Evolutionary conservation across 2,329 filamentous ascomycete genomes (phyloP).

Genomic region (Bipolaris bicolor): DNA sequence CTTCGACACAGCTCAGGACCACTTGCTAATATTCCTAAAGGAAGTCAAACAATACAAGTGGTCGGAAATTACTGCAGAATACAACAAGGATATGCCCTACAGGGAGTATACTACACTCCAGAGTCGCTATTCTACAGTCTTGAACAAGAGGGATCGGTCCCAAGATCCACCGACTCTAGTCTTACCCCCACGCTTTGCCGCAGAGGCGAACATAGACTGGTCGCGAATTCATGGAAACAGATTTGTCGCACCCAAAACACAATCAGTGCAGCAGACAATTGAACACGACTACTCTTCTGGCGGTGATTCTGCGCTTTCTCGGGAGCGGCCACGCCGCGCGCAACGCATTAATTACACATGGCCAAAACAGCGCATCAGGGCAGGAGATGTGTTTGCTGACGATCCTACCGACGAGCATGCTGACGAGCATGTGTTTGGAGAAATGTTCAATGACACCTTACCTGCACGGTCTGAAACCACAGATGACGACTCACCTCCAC

Average conservation of each 20-base stretch:
- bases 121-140: conserved; percentile 33
- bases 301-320: conserved; percentile 21
- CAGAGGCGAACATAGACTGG: conserved; percentile 36
- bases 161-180: conserved; percentile 30
- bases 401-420: conserved; percentile 9
- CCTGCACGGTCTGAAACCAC: conserved; percentile 19
- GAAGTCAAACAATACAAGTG: conserved; percentile 49
- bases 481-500: conserved; percentile 16
- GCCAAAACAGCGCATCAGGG: conserved; percentile 22
- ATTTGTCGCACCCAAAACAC: neutral
- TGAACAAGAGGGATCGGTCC: conserved; percentile 36
- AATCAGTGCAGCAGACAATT: conserved; percentile 3
- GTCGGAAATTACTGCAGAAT: conserved; percentile 42
- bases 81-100: conserved; percentile 37
- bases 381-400: neutral
- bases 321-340: conserved; percentile 30
- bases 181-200: conserved; percentile 34
- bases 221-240: conserved; percentile 17
- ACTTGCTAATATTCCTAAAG: conserved; percentile 50
- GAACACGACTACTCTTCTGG: conserved; percentile 30
- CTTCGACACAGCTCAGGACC: conserved; percentile 32
- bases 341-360: conserved; percentile 38
- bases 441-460: neutral
- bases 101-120: conserved; percentile 36
- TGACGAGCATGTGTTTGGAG: conserved; percentile 13